Evolutionary conservation across 129 eudicot species (phyloP).

Genomic region (Escallonia rubra): DNA sequence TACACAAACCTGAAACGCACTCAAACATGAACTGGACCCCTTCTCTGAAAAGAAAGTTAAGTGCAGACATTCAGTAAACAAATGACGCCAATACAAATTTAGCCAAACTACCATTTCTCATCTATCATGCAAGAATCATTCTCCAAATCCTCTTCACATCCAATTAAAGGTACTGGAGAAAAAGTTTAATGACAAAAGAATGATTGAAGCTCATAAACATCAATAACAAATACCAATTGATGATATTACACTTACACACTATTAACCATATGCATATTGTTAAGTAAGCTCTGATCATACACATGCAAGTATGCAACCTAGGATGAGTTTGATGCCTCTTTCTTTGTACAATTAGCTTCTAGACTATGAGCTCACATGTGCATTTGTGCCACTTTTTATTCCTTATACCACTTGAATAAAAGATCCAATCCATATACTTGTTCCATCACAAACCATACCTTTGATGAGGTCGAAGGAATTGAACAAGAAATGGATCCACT

Average conservation of each 20-base stretch:
- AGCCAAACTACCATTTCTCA: conserved; percentile 1
- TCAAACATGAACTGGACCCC: conserved; percentile 99
- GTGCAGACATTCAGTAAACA: conserved; percentile 13
- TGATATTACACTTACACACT: no score
- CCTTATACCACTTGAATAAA: not conserved
- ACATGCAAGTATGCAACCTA: no score
- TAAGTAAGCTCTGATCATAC: no score
- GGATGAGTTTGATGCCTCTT: no score
- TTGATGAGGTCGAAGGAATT: conserved; percentile 95
- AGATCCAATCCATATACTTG: not conserved
- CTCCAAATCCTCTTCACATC: no score
- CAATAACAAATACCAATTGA: no score
- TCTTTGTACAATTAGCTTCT: no score
- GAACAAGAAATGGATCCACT: conserved; percentile 79
- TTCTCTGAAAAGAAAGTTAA: conserved; percentile 58
- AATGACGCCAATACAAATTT: conserved; percentile 4
- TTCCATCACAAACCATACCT: conserved; percentile 38
- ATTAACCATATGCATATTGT: no score
- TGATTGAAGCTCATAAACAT: no score
- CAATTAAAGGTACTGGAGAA: no score
- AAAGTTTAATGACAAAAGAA: no score
- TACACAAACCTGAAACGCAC: conserved; percentile 73
- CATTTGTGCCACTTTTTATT: not conserved
- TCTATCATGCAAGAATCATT: not conserved
- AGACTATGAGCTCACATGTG: no score